Conservation (phyloP, 106 monocot species). For the Amphibolis antarctica region DNA sequence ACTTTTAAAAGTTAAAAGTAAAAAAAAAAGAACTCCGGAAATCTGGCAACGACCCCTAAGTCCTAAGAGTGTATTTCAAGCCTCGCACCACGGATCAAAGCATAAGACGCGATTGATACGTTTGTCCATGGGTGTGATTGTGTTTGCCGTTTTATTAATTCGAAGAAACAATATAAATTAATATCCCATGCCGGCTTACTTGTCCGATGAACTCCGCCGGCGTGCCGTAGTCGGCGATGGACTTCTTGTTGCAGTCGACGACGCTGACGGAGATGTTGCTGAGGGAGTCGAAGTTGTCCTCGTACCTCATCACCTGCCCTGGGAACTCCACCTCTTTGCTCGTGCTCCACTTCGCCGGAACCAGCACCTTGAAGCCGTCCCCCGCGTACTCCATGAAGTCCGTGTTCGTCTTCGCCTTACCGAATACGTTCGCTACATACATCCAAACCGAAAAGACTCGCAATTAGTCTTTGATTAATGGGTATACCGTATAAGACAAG, state of each 20-base stretch:
- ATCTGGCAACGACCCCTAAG: no score
- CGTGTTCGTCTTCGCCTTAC: conserved; percentile 84
- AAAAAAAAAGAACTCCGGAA: no score
- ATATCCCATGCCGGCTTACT: no score
- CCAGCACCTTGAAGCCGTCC: conserved; percentile 59
- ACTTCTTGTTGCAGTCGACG: conserved; percentile 50
- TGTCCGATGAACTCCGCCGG: conserved; percentile 75
- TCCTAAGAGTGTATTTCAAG: no score
- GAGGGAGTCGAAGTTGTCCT: conserved; percentile 82
- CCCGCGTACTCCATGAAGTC: conserved; percentile 52
- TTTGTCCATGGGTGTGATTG: no score
- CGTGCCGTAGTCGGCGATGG: conserved; percentile 78
- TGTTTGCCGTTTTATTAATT: no score
- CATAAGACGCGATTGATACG: no score
- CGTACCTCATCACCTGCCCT: conserved; percentile 80
- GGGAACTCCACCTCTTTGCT: conserved; percentile 91
- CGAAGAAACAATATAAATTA: no score
- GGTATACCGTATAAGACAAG: no score
- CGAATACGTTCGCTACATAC: conserved; percentile 67
- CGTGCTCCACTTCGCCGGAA: conserved; percentile 88
- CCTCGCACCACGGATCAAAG: no score
- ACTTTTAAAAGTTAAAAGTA: no score
- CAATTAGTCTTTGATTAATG: no score
- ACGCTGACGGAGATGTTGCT: conserved; percentile 66
- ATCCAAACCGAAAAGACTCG: not conserved